Evolutionary conservation across 768 basidiomycete genomes (phyloP), one percentile per base, ranked within the genome.

Genomic region (Cytidiella melzeri): DNA sequence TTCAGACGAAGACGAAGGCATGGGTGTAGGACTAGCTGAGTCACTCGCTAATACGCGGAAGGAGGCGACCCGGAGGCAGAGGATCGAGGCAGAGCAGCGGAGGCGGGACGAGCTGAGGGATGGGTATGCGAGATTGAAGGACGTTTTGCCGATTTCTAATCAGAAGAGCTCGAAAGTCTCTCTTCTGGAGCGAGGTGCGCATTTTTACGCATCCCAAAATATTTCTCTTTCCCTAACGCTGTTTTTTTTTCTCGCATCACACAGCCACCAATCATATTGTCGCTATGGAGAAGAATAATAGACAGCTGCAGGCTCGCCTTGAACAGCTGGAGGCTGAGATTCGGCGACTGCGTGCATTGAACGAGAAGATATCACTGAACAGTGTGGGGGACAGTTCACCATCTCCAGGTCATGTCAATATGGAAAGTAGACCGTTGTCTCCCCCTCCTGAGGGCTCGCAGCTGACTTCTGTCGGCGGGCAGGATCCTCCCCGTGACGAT

Each of bases 111-210:
- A 93, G 67, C 75, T 93, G 53, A 77, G 92, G 53, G 91, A 94
- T 61, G 91, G 89, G 23, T 94, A 93, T 67, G 84, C 85, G 28
- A 83, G 85, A 61, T 72, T 94, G 66, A 91, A 90, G 68, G 89
- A 92, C 54, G 86, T 87, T 21, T 73, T 94, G 5, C 92, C 92
- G 2, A 76, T 84, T 46, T 87, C 86, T 11, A 92, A 90, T 67
- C 89, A 92, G 73, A 90, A 92, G 71, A 84, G 85, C 65, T 91
- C 87, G 71, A 94, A 94, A 64, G 87, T 92, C 15, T 89, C 87
- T 21, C 69, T 93, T 50, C 72, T 94, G 48, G 92, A 93, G 68
- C 77, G 92, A 78, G 88, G 90, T 91, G 60, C 52, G 77, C 62
- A 13, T 46, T 23, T 30, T 23, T 27, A 60, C 52, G 77, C 62